These are phyloP conservation scores for Phalaenopsis equestris DNA, from an alignment of 106 monocot species.

Conservation along the genomic window DNA sequence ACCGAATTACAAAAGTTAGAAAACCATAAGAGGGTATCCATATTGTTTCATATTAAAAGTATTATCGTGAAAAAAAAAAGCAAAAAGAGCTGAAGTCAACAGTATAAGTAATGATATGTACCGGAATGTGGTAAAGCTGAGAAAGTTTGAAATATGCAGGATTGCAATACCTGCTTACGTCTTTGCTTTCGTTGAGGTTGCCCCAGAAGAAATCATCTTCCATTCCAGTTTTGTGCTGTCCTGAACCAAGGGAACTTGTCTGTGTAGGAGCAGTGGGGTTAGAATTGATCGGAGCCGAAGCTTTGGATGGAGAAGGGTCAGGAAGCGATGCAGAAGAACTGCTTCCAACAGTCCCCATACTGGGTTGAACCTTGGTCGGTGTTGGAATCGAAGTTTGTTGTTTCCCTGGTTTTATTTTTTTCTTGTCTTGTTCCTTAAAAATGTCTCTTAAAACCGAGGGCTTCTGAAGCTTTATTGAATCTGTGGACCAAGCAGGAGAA, in stretches of 20 bases:
- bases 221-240: conserved; percentile 34
- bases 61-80: too few relatives aligned
- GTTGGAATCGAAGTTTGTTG: conserved; percentile 39
- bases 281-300: conserved; percentile 25
- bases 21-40: too few relatives aligned
- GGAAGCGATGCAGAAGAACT: conserved; percentile 40
- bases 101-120: too few relatives aligned
- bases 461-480: conserved; percentile 47
- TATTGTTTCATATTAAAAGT: too few relatives aligned
- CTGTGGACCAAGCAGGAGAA: conserved; percentile 71
- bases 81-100: too few relatives aligned
- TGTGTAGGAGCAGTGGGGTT: conserved; percentile 29
- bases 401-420: conserved; percentile 11
- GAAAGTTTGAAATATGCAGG: background rate
- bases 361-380: conserved; percentile 32
- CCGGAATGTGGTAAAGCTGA: background rate
- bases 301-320: conserved; percentile 74
- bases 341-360: conserved; percentile 26
- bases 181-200: conserved; percentile 56
- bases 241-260: conserved; percentile 20
- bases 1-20: too few relatives aligned
- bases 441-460: conserved; percentile 73
- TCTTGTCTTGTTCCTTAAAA: conserved; percentile 77
- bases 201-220: conserved; percentile 99
- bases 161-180: conserved; percentile 50